These are phyloP conservation scores for Phialophora macrospora DNA, from an alignment of 2,329 filamentous ascomycete species.

Conservation along the genomic window DNA sequence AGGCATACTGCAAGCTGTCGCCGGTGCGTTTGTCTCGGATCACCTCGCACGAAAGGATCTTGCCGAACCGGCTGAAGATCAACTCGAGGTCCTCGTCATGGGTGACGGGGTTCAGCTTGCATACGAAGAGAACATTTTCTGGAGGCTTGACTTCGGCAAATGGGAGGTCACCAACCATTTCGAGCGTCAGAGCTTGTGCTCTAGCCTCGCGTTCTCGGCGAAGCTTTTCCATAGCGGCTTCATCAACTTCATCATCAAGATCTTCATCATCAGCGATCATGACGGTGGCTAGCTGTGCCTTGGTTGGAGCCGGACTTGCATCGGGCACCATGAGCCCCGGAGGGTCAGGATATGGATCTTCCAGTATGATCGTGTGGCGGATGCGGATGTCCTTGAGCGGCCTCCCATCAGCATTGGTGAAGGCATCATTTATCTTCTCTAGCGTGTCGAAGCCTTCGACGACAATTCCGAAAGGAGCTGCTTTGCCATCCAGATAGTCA, in stretches of 20 bases:
- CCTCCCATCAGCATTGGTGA: constrained; percentile 82
- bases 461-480: constrained; percentile 92
- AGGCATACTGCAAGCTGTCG: constrained; percentile 95
- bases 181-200: constrained; percentile 89
- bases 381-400: constrained; percentile 95
- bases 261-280: constrained; percentile 89
- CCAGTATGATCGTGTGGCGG: constrained; percentile 86
- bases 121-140: constrained; percentile 96
- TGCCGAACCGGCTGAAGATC: constrained; percentile 96
- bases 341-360: constrained; percentile 90
- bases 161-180: constrained; percentile 96
- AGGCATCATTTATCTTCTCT: constrained; percentile 89
- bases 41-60: constrained; percentile 92
- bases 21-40: constrained; percentile 92
- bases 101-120: constrained; percentile 97
- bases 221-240: constrained; percentile 77
- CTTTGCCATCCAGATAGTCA: constrained; percentile 88
- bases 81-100: constrained; percentile 91
- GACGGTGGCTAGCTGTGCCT: constrained; percentile 86
- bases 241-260: constrained; percentile 76
- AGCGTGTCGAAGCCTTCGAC: constrained; percentile 94
- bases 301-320: constrained; percentile 77
- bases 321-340: constrained; percentile 75
- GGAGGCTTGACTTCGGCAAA: constrained; percentile 97
- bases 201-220: constrained; percentile 88